A percentile compares a stretch with the other conserved stretches of the same genome.
phyloP scores from a whole-genome alignment of 2,329 filamentous ascomycete species.

The Raffaelea arxii region DNA sequence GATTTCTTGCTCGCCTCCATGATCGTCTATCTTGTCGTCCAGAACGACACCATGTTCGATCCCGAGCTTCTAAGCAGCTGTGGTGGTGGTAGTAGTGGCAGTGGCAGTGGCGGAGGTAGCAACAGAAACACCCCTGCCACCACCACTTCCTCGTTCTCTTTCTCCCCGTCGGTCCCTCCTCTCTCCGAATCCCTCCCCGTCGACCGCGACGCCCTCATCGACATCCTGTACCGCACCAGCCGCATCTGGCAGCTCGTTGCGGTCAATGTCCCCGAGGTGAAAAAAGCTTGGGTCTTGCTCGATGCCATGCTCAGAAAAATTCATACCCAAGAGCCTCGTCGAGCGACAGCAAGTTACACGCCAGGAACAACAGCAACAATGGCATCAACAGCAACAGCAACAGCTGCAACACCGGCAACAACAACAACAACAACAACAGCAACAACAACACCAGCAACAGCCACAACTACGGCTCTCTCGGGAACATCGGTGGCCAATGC shows the following conservation, averaged over 20 bases:
- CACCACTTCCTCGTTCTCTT: background rate
- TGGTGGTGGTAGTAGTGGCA: conserved; percentile 23
- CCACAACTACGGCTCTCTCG: too few relatives aligned
- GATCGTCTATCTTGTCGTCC: conserved; percentile 45
- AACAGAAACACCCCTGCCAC: background rate
- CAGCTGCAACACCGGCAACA: too few relatives aligned
- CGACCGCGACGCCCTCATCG: conserved; percentile 23
- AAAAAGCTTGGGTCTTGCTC: conserved; percentile 36
- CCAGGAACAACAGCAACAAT: background rate
- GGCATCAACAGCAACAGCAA: background rate
- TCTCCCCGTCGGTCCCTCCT: conserved; percentile 12
- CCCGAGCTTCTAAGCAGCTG: conserved; percentile 15
- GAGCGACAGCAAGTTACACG: background rate
- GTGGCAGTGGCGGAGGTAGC: background rate
- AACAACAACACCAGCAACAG: too few relatives aligned
- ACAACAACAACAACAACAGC: too few relatives aligned
- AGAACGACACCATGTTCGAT: conserved; percentile 24
- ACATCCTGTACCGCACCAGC: conserved; percentile 31
- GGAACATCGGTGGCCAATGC: too few relatives aligned
- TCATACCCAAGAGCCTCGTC: conserved; percentile 2
- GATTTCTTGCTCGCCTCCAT: conserved; percentile 54
- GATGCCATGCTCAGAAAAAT: conserved; percentile 26
- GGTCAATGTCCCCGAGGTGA: conserved; percentile 26
- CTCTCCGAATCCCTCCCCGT: conserved; percentile 23
- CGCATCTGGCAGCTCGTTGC: conserved; percentile 33